phyloP scores from a whole-genome alignment of 2,329 filamentous ascomycete genomes.

The Balansia obtecta region DNA sequence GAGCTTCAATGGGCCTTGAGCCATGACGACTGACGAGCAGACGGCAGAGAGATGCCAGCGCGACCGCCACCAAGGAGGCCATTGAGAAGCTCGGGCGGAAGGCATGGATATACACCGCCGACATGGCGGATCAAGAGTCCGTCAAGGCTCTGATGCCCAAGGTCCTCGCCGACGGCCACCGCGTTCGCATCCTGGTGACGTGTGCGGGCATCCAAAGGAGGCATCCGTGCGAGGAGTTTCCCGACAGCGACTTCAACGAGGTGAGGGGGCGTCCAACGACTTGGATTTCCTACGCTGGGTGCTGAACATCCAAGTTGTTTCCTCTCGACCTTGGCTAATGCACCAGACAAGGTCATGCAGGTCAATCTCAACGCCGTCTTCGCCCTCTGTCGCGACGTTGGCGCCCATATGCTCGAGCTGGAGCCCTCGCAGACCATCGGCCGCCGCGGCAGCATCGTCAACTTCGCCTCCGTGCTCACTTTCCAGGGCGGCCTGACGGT shows the following conservation, averaged over 20 bases:
- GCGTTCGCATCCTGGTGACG: slow-evolving; percentile 70
- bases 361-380: slow-evolving; percentile 81
- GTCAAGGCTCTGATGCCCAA: slow-evolving; percentile 48
- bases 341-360: slow-evolving; percentile 53
- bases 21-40: not conserved
- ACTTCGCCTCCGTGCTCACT: slow-evolving; percentile 67
- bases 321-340: not conserved
- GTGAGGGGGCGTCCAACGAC: slow-evolving; percentile 20
- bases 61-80: slow-evolving; percentile 42
- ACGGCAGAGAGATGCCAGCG: slow-evolving; percentile 29
- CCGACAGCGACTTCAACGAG: slow-evolving; percentile 63
- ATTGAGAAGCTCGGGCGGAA: slow-evolving; percentile 55
- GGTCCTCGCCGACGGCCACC: slow-evolving; percentile 48
- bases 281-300: too few relatives aligned
- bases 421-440: slow-evolving; percentile 32
- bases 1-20: not conserved
- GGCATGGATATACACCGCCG: slow-evolving; percentile 54
- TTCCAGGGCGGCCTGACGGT: slow-evolving; percentile 85
- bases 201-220: slow-evolving; percentile 78
- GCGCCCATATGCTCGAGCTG: slow-evolving; percentile 62
- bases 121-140: slow-evolving; percentile 49
- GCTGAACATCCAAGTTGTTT: too few relatives aligned
- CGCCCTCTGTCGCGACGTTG: slow-evolving; percentile 62
- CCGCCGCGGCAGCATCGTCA: slow-evolving; percentile 64
- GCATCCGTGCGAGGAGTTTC: slow-evolving; percentile 64